phyloP scores from a whole-genome alignment of 306 rosid genomes.

The Vigna trinervia region DNA sequence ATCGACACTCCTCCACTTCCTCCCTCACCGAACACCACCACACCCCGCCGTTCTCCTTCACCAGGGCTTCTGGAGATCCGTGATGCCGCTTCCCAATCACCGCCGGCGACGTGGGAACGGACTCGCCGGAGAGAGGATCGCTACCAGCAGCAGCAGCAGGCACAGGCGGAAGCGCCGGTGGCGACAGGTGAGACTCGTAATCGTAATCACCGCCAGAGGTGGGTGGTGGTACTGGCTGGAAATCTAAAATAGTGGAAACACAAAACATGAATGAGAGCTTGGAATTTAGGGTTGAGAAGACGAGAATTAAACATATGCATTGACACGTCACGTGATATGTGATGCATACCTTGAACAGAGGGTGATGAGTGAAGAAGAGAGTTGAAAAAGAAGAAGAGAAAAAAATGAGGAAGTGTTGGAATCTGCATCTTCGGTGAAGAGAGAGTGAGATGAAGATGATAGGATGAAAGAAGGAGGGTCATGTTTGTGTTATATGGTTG shows the following conservation, averaged over 20 bases:
- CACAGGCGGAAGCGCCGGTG: conserved; percentile 10
- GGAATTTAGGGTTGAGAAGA: not conserved
- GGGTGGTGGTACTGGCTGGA: conserved; percentile 42
- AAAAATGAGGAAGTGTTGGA: not conserved
- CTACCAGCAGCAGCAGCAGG: not conserved
- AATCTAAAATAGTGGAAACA: conserved; percentile 11
- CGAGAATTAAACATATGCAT: not conserved
- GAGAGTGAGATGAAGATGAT: not conserved
- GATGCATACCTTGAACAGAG: conserved; percentile 31
- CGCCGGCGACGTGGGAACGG: conserved; percentile 9
- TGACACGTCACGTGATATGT: not conserved
- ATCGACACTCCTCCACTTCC: conserved; percentile 28
- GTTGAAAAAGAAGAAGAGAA: conserved; percentile 25
- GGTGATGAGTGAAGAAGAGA: conserved; percentile 4
- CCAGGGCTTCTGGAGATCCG: conserved; percentile 6
- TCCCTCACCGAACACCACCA: conserved; percentile 51
- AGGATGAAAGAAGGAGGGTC: not conserved
- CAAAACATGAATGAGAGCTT: not conserved
- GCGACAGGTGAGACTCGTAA: not conserved
- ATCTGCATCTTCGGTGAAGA: conserved; percentile 4
- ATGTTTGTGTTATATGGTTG: not conserved
- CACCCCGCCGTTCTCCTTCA: conserved; percentile 10
- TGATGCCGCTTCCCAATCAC: not conserved
- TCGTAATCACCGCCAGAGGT: conserved; percentile 1
- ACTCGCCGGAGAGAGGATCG: not conserved